Base-by-base conservation (phyloP, 768 basidiomycete genomes). In the Suillus americanus region DNA sequence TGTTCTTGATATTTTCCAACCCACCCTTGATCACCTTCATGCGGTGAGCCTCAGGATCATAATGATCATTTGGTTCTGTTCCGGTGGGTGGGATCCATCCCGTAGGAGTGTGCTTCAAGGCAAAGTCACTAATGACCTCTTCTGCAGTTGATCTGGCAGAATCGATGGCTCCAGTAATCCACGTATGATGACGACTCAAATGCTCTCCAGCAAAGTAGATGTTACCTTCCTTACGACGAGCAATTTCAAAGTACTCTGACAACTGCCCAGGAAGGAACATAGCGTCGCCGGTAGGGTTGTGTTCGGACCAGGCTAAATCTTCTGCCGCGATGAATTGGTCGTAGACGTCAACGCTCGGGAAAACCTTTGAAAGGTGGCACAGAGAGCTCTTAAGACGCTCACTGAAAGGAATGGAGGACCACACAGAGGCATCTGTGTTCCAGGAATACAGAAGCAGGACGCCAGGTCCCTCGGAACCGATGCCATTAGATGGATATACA, bases 401-500 rank as follows among this genome's bases (percentile, higher is more conserved):
- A 30, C 46, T 64, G 14, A 64, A 60, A 25, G 72, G 65, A 41
- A 73, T 56, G 1, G 70, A 70, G 8, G 50, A 41, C 70, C 70
- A 70, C 14, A 63, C 64, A 20, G 62, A 63, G 5, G 71, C 71
- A 25, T 70, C 68, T 13, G 72, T 57, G 63, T 72, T 73, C 70
- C 71, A 70, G 40, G 72, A 74, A 57, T 70, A 67, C n/a, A 73
- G 48, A 14, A 74, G 64, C 13, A 73, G 40, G 23, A 72, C 73
- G 16, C 73, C 73, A 33, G 72, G 71, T 35, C 73, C 71, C 64
- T 71, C 62, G 5, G 62, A 40, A 14, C 51, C 45, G 35, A 63
- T 62, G 1, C 77, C 77, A 54, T 74, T 78, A 0, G 79, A 80
- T 1, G 80, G 80, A 67, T 80, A 81, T 3, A 81, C 79, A 35